Conservation (phyloP, 495 filamentous ascomycete species). For the Aspergillus avenaceus region DNA sequence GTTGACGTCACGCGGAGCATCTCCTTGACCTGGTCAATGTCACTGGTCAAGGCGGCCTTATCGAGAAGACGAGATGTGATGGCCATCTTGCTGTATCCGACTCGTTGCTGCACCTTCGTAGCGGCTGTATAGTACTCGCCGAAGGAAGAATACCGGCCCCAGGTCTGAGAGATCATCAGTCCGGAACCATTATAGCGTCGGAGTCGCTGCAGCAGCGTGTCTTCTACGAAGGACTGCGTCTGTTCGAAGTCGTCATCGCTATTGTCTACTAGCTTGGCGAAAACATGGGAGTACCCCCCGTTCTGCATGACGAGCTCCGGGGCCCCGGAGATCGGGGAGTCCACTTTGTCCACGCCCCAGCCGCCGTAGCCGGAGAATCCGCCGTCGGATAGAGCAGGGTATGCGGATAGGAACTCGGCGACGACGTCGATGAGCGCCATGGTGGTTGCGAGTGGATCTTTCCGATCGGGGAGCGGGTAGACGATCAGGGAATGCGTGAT, state of each 20-base stretch:
- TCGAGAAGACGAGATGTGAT: neutral
- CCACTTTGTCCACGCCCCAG: constrained; percentile 15
- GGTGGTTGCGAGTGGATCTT: neutral
- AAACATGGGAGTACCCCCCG: neutral
- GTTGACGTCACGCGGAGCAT: neutral
- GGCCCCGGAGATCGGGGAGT: constrained; percentile 8
- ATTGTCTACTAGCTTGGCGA: neutral
- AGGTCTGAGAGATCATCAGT: constrained; percentile 18
- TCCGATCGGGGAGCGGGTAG: neutral
- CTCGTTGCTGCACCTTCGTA: neutral
- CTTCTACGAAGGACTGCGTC: neutral
- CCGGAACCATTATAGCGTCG: constrained; percentile 14
- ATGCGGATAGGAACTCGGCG: neutral
- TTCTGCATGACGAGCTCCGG: constrained; percentile 16
- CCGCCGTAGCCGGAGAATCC: constrained; percentile 24
- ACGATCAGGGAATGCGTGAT: neutral
- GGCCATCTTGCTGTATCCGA: constrained; percentile 5
- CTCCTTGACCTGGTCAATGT: neutral
- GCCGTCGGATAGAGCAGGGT: constrained; percentile 2
- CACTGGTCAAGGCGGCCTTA: neutral
- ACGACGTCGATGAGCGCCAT: neutral
- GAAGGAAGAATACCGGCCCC: constrained; percentile 1
- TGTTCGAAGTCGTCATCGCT: neutral
- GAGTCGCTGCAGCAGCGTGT: constrained; percentile 7
- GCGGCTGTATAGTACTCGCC: constrained; percentile 18